Evolutionary conservation across 179 eudicot species (phyloP).

Genomic region (Silene coronaria): DNA sequence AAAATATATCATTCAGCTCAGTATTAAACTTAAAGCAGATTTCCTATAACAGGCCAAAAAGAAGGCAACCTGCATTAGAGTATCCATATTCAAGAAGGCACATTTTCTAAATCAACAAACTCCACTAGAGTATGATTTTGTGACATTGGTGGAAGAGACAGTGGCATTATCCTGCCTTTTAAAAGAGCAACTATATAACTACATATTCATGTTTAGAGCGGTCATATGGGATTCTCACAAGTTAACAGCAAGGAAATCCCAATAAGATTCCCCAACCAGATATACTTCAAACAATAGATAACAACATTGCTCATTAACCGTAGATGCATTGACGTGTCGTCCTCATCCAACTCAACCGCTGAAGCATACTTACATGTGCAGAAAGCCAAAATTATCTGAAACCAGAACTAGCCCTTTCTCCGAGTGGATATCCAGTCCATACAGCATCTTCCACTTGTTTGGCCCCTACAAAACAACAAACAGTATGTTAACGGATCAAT

Average conservation of each 20-base stretch:
- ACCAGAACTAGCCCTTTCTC: constrained; percentile 74
- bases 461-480: constrained; percentile 53
- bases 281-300: background rate
- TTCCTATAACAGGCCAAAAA: background rate
- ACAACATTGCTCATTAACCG: background rate
- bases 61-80: background rate
- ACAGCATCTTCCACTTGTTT: constrained; percentile 83
- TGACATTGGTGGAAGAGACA: too few relatives aligned
- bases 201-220: background rate
- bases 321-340: background rate
- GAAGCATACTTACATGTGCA: constrained; percentile 51
- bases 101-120: too few relatives aligned
- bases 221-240: background rate
- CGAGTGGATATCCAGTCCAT: constrained; percentile 75
- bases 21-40: too few relatives aligned
- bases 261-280: background rate
- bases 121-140: too few relatives aligned
- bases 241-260: background rate
- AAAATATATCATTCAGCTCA: too few relatives aligned
- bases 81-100: background rate
- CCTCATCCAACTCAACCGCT: background rate
- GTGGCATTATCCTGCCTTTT: too few relatives aligned
- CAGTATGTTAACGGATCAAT: background rate
- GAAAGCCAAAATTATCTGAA: constrained; percentile 76
- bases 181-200: too few relatives aligned